Base-by-base conservation (phyloP, 2,329 filamentous ascomycete genomes). In the Geosmithia flava region DNA sequence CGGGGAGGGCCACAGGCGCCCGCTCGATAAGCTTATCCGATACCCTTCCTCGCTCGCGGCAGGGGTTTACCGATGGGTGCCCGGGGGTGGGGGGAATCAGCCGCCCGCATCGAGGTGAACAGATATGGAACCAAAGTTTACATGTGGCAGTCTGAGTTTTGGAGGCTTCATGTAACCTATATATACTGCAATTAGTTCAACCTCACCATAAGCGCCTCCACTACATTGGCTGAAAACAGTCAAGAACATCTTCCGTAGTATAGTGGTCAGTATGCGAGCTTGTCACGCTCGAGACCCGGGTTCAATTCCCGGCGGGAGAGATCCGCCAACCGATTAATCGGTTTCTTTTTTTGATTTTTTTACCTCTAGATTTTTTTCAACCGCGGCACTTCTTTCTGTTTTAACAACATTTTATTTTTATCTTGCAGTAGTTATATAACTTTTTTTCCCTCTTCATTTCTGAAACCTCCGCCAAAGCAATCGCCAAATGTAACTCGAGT, bases 291-390 rank as follows among this genome's bases (percentile, higher is more conserved):
- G 47, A 48, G 47, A 48, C 47, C 47, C 47, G 47, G 47, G 47
- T 48, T 48, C 47, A 48, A 48, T 48, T 48, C 47, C 47, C 47
- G 47, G 47, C 47, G 47, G 47, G 47, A 48, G 47, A 48, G 47
- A 16, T 44, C 42, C 42, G 42, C 42, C 42, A 44, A 16, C 42
- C 42, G 42, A 20, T 44, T 20, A 44, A 20, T 23, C 33, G 42
- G 42, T 44, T 44, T 16, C 8, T 27, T 44, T 44, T 23, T 44
- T 20, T 16, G n/a, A n/a, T 44, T 44, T 44, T 44, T 44, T 19
- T 7, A n/a, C 16, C 16, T 20, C 20, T 23, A 8, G 13, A 17
- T 44, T 42, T 19, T 10, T n/a, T 8, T 3, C 13, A 23, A 16
- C 11, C n/a, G 17, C n/a, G 20, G 19, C 19, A 3, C 3, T 20